A percentile compares a stretch with the other conserved stretches of the same genome.
Conservation (phyloP, 306 rosid genomes). For the Fagus crenata region DNA sequence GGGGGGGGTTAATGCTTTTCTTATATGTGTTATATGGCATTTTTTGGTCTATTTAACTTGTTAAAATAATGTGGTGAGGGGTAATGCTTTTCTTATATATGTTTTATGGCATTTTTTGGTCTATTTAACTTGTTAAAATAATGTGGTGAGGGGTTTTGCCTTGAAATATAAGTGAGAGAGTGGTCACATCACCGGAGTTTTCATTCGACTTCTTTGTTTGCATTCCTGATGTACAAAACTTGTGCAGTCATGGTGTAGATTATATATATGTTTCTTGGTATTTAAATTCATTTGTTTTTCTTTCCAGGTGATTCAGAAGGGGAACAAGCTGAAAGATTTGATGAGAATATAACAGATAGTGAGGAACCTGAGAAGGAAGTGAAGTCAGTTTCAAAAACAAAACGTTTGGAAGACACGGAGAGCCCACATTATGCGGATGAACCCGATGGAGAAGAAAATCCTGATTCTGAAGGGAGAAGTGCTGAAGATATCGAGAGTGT, state of each 20-base stretch:
- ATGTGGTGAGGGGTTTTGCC: neutral
- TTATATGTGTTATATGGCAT: neutral
- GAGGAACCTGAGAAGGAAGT: conserved; percentile 52
- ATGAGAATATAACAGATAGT: conserved; percentile 37
- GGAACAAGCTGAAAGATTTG: conserved; percentile 46
- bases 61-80: too few relatives aligned
- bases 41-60: too few relatives aligned
- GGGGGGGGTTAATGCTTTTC: neutral
- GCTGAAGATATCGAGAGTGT: conserved; percentile 42
- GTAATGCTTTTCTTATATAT: too few relatives aligned
- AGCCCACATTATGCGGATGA: conserved; percentile 41
- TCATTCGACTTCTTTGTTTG: neutral
- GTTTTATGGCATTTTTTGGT: too few relatives aligned
- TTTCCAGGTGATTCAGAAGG: conserved; percentile 63
- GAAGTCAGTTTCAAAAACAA: conserved; percentile 47
- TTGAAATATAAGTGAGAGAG: neutral
- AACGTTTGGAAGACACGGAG: conserved; percentile 33
- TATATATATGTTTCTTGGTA: neutral
- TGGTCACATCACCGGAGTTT: neutral
- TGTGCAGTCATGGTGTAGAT: too few relatives aligned
- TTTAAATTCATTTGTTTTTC: conserved; percentile 1
- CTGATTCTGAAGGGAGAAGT: conserved; percentile 39
- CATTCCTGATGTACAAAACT: neutral
- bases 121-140: neutral
- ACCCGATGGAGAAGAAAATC: conserved; percentile 53